phyloP scores from a whole-genome alignment of 2,329 filamentous ascomycete genomes.

The Xylaria sp. region DNA sequence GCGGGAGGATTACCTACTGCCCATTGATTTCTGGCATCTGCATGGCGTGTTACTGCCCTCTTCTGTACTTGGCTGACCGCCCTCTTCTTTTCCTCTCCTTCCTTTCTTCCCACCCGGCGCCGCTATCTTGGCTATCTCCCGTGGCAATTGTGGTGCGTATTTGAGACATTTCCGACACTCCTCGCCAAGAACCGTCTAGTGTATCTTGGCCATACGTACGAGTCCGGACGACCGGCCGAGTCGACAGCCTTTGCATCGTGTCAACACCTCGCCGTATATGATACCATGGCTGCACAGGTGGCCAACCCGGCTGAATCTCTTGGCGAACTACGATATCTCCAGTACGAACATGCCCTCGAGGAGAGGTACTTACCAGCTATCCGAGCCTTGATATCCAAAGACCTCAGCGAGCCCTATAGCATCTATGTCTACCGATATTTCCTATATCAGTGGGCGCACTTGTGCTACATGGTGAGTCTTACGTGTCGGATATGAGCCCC shows the following conservation, averaged over 20 bases:
- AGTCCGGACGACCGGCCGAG: background rate
- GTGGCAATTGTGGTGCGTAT: background rate
- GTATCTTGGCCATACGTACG: background rate
- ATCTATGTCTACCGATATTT: slow-evolving; percentile 99
- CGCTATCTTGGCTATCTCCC: background rate
- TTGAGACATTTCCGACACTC: slow-evolving; percentile 2
- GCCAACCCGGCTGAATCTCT: slow-evolving; percentile 49
- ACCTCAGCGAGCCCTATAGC: slow-evolving; percentile 97
- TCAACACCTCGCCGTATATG: slow-evolving; percentile 17
- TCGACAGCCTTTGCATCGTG: background rate
- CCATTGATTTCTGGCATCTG: slow-evolving; percentile 23
- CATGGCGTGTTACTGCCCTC: slow-evolving; percentile 21
- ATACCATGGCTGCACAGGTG: slow-evolving; percentile 49
- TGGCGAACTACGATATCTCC: slow-evolving; percentile 65
- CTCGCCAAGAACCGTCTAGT: background rate
- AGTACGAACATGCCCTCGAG: slow-evolving; percentile 70
- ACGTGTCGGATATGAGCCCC: slow-evolving; percentile 13
- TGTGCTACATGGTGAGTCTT: slow-evolving; percentile 87
- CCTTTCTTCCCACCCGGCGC: background rate
- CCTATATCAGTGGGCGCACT: slow-evolving; percentile 93
- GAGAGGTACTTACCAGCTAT: slow-evolving; percentile 81
- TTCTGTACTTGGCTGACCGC: slow-evolving; percentile 13
- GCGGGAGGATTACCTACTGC: slow-evolving; percentile 16
- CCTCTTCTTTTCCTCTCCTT: background rate
- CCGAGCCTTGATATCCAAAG: slow-evolving; percentile 91